These are phyloP conservation scores for Triticum dicoccoides DNA, from an alignment of 176 grass and related monocot species.

Conservation along the genomic window DNA sequence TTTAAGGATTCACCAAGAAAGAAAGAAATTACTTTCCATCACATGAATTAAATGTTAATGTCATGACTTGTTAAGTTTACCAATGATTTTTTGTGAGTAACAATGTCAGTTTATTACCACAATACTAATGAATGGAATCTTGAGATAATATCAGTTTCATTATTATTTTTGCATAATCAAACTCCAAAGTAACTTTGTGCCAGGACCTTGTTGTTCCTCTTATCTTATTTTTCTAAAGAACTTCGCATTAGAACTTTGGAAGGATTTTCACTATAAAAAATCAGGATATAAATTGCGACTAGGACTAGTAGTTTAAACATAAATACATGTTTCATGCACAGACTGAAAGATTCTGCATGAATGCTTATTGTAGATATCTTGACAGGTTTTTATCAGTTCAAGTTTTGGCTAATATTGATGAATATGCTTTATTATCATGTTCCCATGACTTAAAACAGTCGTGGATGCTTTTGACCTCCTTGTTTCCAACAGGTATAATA, in stretches of 20 bases:
- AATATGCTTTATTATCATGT: not conserved
- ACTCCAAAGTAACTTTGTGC: not conserved
- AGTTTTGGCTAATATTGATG: slow-evolving; percentile 13
- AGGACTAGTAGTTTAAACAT: not conserved
- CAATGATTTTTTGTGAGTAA: not conserved
- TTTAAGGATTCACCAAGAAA: not conserved
- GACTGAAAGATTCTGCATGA: not conserved
- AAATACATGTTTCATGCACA: slow-evolving; percentile 3
- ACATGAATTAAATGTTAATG: not conserved
- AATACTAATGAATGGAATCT: not conserved
- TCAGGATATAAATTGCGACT: not conserved
- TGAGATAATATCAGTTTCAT: slow-evolving; percentile 7
- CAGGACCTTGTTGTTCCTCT: not conserved
- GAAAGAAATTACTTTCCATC: not conserved
- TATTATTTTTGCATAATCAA: not conserved
- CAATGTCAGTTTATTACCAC: not conserved
- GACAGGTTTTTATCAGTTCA: slow-evolving; percentile 21
- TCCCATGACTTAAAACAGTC: not conserved
- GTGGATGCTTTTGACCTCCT: slow-evolving; percentile 14
- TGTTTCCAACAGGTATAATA: slow-evolving; percentile 61
- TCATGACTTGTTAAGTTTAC: not conserved
- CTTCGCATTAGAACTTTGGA: not conserved
- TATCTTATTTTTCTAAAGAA: not conserved
- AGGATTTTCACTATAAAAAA: not conserved
- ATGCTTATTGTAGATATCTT: not conserved